Percentiles rank a stretch among this genome's conserved stretches.
phyloP scores from a whole-genome alignment of 306 rosid genomes.

The Malus orientalis region DNA sequence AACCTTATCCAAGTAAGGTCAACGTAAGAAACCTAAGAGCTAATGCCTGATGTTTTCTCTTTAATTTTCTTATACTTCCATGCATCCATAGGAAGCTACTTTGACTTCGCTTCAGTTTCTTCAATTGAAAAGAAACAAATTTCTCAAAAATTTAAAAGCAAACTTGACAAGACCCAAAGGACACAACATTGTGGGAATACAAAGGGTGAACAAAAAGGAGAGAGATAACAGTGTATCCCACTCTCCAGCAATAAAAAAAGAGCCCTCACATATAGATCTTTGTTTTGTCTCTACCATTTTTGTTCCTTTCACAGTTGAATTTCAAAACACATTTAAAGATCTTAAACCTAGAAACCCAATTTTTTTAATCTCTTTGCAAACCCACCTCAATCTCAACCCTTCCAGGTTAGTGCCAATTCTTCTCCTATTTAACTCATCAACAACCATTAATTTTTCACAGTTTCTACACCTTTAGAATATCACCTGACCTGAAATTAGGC shows the following conservation, averaged over 20 bases:
- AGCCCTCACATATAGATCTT: neutral
- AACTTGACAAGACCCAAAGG: neutral
- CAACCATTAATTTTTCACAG: neutral
- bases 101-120: neutral
- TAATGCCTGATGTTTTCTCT: neutral
- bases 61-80: neutral
- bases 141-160: neutral
- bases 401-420: neutral
- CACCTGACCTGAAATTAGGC: neutral
- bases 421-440: neutral
- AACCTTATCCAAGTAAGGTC: neutral
- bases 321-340: neutral
- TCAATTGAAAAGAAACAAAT: neutral
- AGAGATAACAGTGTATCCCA: neutral
- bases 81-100: neutral
- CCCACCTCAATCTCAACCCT: no score
- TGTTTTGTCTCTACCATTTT: neutral
- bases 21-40: neutral
- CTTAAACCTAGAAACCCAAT: neutral
- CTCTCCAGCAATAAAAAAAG: neutral
- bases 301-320: neutral
- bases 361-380: neutral
- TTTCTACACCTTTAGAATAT: neutral
- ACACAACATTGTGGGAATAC: neutral
- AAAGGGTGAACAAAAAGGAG: neutral